A percentile compares a stretch with the other conserved stretches of the same genome.
These are phyloP conservation scores for Gossypium aridum DNA, from an alignment of 441 rosid genomes.

Conservation along the genomic window DNA sequence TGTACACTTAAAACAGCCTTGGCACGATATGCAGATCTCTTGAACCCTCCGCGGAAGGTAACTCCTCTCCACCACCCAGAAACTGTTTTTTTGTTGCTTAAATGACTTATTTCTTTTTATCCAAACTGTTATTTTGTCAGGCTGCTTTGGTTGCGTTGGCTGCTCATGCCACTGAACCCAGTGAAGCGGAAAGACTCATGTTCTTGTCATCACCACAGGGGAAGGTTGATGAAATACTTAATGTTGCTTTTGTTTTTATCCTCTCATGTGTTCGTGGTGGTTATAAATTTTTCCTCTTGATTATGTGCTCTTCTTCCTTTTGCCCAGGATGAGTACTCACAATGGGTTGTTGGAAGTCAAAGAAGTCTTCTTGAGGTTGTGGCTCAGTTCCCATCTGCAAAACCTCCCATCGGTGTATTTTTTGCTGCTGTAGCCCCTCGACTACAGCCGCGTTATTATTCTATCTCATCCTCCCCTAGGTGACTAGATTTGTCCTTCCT, in stretches of 20 bases:
- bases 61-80: not conserved
- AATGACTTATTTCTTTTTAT: slow-evolving; percentile 1
- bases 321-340: slow-evolving; percentile 69
- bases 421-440: slow-evolving; percentile 90
- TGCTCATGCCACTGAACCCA: slow-evolving; percentile 74
- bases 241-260: slow-evolving; percentile 3
- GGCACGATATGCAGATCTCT: slow-evolving; percentile 78
- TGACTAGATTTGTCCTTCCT: slow-evolving; percentile 17
- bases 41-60: slow-evolving; percentile 83
- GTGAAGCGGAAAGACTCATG: slow-evolving; percentile 59
- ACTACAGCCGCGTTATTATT: slow-evolving; percentile 85
- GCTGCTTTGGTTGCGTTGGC: slow-evolving; percentile 79
- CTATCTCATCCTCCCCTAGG: slow-evolving; percentile 95
- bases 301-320: slow-evolving; percentile 1
- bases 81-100: not conserved
- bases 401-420: slow-evolving; percentile 80
- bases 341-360: slow-evolving; percentile 80
- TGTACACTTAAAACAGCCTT: slow-evolving; percentile 66
- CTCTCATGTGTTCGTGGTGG: not conserved
- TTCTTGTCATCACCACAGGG: slow-evolving; percentile 68
- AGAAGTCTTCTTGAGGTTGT: slow-evolving; percentile 92
- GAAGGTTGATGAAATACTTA: slow-evolving; percentile 40
- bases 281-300: not conserved
- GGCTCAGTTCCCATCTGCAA: slow-evolving; percentile 84
- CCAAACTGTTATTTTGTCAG: slow-evolving; percentile 28